These are phyloP conservation scores for Cucumis variabilis DNA, from an alignment of 331 rosid genomes.

Conservation along the genomic window DNA sequence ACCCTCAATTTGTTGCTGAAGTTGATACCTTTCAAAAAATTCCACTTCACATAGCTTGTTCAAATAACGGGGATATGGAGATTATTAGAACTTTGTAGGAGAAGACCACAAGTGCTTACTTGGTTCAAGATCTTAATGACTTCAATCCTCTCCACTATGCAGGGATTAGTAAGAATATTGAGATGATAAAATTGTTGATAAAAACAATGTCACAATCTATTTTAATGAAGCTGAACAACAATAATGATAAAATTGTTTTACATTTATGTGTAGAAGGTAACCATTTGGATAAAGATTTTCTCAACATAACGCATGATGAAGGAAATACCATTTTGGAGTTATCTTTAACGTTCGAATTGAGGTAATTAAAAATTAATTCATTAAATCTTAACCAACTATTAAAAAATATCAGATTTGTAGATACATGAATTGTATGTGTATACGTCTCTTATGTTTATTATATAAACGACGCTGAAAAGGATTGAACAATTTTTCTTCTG, in stretches of 20 bases:
- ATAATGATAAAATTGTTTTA: not conserved
- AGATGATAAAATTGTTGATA: not conserved
- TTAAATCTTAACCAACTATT: too few relatives aligned
- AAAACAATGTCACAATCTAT: not conserved
- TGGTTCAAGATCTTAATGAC: not conserved
- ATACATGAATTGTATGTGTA: too few relatives aligned
- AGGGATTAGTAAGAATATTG: not conserved
- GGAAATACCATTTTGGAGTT: not conserved
- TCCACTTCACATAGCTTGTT: not conserved
- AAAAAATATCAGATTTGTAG: too few relatives aligned
- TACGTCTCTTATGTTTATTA: too few relatives aligned
- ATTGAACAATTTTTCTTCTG: too few relatives aligned
- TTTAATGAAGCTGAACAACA: not conserved
- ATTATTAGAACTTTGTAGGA: not conserved
- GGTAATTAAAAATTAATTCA: too few relatives aligned
- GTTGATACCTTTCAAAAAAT: not conserved
- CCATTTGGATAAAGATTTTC: not conserved
- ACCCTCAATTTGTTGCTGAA: not conserved
- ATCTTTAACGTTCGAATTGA: not conserved
- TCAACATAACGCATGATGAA: not conserved
- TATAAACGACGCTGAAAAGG: too few relatives aligned
- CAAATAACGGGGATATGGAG: not conserved
- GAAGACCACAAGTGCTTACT: not conserved
- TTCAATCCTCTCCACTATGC: constrained; percentile 15
- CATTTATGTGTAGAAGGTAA: constrained; percentile 6